Evolutionary conservation across 208 protist species (phyloP).

Genomic region (Leishmania guyanensis): DNA sequence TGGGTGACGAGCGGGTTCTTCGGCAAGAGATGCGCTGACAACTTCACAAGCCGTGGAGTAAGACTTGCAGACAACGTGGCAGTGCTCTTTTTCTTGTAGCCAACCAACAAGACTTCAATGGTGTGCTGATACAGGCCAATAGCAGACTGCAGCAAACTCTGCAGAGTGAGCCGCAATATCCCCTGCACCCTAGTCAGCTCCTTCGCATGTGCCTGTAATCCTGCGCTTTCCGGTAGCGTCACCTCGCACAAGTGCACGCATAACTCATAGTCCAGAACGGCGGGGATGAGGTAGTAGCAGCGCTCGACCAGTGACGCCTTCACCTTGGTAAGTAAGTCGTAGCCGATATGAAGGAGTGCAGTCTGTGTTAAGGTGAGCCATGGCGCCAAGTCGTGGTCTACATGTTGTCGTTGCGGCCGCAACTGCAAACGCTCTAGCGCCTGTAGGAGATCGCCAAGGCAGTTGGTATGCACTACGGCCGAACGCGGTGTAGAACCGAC

Average conservation of each 20-base stretch:
- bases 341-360: conserved; percentile 29
- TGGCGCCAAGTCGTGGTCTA: not conserved
- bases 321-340: conserved; percentile 31
- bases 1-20: not conserved
- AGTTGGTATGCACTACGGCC: conserved; percentile 10
- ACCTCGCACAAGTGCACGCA: conserved; percentile 22
- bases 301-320: conserved; percentile 21
- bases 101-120: not conserved
- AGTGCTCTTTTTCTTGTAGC: conserved; percentile 9
- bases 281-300: conserved; percentile 31
- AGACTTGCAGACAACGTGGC: not conserved
- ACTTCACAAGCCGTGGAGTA: conserved; percentile 3
- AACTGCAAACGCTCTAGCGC: conserved; percentile 1
- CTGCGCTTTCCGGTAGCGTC: not conserved
- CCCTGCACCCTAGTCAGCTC: not conserved
- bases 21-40: not conserved
- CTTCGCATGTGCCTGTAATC: not conserved
- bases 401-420: conserved; percentile 4
- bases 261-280: conserved; percentile 24
- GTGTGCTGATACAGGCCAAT: not conserved
- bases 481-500: not conserved
- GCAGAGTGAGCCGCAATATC: not conserved
- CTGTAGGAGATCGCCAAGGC: conserved; percentile 14
- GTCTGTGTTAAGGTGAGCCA: conserved; percentile 13
- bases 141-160: not conserved